phyloP scores from a whole-genome alignment of 176 grass and related monocot species.

The Ananas comosus region DNA sequence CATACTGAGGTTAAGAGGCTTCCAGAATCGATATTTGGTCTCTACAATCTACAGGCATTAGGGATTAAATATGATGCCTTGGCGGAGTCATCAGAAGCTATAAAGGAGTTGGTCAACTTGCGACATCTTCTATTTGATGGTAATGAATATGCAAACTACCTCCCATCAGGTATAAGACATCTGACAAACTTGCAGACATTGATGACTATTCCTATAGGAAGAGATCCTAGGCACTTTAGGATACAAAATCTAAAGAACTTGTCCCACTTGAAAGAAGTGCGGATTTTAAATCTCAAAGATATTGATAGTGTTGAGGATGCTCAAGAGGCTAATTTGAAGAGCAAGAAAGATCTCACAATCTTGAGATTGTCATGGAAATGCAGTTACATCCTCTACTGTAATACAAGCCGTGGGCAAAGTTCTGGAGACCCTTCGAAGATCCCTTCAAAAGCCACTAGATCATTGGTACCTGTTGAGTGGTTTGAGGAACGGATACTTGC shows the following conservation, averaged over 20 bases:
- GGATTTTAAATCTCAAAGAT: slow-evolving; percentile 17
- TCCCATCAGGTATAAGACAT: slow-evolving; percentile 26
- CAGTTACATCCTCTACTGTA: background rate
- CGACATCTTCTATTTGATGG: slow-evolving; percentile 22
- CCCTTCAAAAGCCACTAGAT: too few species aligned
- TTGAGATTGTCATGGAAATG: slow-evolving; percentile 25
- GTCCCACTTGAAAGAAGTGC: slow-evolving; percentile 9
- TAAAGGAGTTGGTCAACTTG: slow-evolving; percentile 23
- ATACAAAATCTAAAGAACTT: slow-evolving; percentile 23
- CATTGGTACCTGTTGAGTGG: too few species aligned
- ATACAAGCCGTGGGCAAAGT: slow-evolving; percentile 2
- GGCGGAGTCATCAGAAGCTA: slow-evolving; percentile 16
- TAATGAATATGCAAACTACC: background rate
- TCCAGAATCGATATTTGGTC: slow-evolving; percentile 22
- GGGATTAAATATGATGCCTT: slow-evolving; percentile 25
- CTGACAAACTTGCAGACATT: slow-evolving; percentile 25
- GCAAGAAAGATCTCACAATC: slow-evolving; percentile 20
- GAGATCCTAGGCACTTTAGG: background rate
- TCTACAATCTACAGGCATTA: slow-evolving; percentile 32
- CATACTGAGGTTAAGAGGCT: slow-evolving; percentile 22
- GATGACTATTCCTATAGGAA: slow-evolving; percentile 25
- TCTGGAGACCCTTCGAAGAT: background rate
- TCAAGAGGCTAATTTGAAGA: slow-evolving; percentile 19
- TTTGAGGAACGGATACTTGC: slow-evolving; percentile 8
- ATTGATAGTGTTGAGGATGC: slow-evolving; percentile 3